phyloP scores from a whole-genome alignment of 805 yeast genomes.

The Nakazawaea wyomingensis region DNA sequence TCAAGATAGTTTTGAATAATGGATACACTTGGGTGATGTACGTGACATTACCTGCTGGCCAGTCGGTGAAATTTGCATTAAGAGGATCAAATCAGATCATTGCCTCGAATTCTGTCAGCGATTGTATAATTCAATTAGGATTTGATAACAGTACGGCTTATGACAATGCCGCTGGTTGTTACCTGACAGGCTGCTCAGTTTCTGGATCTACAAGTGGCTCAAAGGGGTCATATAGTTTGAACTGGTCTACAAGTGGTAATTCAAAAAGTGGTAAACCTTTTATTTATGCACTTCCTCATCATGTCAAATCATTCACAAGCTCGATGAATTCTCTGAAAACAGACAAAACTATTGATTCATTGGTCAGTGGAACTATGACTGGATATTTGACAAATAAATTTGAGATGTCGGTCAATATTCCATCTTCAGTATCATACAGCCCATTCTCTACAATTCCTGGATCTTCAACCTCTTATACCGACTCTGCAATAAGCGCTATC shows the following conservation, averaged over 20 bases:
- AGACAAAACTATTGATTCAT: constrained; percentile 36
- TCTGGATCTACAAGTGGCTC: constrained; percentile 35
- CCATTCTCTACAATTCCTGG: constrained; percentile 53
- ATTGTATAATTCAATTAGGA: constrained; percentile 55
- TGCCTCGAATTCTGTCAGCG: constrained; percentile 39
- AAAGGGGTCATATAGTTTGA: constrained; percentile 35
- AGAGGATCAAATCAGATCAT: constrained; percentile 28
- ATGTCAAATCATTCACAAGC: constrained; percentile 32
- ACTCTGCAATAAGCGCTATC: constrained; percentile 18
- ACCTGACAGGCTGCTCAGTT: constrained; percentile 43
- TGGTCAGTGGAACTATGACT: constrained; percentile 44
- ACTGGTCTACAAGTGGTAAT: constrained; percentile 38
- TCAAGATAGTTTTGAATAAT: constrained; percentile 44
- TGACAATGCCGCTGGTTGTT: constrained; percentile 62
- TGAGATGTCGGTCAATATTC: constrained; percentile 37
- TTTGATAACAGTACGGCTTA: constrained; percentile 42
- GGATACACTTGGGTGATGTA: constrained; percentile 65
- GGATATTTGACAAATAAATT: constrained; percentile 39
- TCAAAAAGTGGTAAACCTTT: constrained; percentile 38
- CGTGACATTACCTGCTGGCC: constrained; percentile 40
- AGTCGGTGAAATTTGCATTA: constrained; percentile 24
- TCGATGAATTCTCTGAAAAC: constrained; percentile 25
- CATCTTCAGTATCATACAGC: constrained; percentile 36
- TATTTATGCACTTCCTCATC: constrained; percentile 52
- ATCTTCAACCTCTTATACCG: constrained; percentile 18